Evolutionary conservation across 2,329 filamentous ascomycete species (phyloP), one percentile per base, ranked within the genome.

Genomic region (Elsinoe necatrix): DNA sequence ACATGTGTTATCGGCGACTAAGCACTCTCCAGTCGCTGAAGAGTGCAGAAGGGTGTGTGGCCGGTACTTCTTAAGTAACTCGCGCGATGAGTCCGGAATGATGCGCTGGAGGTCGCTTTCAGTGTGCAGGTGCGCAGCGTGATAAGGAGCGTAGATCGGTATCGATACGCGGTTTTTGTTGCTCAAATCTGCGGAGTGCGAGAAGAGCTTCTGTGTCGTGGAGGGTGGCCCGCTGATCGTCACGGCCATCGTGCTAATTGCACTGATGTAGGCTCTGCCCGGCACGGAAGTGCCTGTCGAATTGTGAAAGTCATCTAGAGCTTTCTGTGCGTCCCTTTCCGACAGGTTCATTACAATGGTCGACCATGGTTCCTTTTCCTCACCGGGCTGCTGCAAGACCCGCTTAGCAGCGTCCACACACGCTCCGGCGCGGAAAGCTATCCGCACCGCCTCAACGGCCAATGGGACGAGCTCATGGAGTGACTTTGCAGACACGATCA

Each of bases 351-450:
- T 75, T 55, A 86, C 75, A 60, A 86, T 80, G 57, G 80, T 82
- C 6, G 84, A 85, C 85, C 85, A 88, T 64, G 80, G 79, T 61
- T 82, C 77, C 61, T 80, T 74, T 11, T 79, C 75, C 56, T 81
- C 65, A 4, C 73, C 71, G 34, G 74, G 70, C 54, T 83, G 79
- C 61, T 82, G 76, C 21, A 80, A 71, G 9, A 71, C 72, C 54
- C 69, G 65, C 59, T 72, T 75, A 48, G 69, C 70, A 12, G 63
- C 65, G 57, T 73, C 72, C 31, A 75, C 75, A 50, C 67, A 69
- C 18, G 69, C 71, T 48, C 84, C 84, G 14, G 78, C 77, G 60
- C 83, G 77, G 72, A 87, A 88, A 42, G 84, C 80, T 66, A 87
- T 77, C 61, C 84, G 75, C 21, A 85, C 81, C 23, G 80, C 76